Evolutionary conservation across 176 grass and related monocot genomes (phyloP), one percentile per base, ranked within the genome.

Genomic region (Calamus simplicifolius): DNA sequence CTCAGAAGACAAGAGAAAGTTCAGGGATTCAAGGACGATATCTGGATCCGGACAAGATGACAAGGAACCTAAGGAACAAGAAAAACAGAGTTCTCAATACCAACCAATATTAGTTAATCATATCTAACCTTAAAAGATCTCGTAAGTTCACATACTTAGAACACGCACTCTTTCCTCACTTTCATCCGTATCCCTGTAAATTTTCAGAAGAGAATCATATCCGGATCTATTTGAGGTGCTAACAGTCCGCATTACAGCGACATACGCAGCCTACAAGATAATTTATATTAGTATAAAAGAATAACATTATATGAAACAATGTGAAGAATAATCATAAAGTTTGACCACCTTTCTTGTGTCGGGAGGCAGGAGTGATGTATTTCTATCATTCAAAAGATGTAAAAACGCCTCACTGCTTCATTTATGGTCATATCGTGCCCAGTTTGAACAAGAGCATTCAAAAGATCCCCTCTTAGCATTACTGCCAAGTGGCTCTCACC

Each of bases 191-290:
- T 83, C 72, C 60, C 19, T 70, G 58, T 88, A 97, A 77, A 97
- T 35, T 62, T 69, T 85, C 67, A 87, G 61, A 77, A 97, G 87
- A 72, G 82, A 80, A 49, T 85, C 70, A 67, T 91, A 97, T 54
- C 78, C 78, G 19, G 61, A 81, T 80, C 69, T 91, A 66, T 97
- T 68, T 65, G 73, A 80, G 23, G 31, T 62, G 52, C 51, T 85
- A 58, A 84, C 86, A 70, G 50, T 78, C 31, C 85, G 71, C 92
- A 97, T 97, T 69, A 90, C 84, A 85, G 84, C 67, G 1, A 91
- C 65, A 62, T 88, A 97, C 69, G 81, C 78, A 62, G 69, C 78
- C 92, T 97, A 83, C 30, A 81, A 60, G 56, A 75, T 51, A 87
- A 54, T 7, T 2, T 5, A 70, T 59, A 23, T 62, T 51, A 63